A percentile compares a stretch with the other conserved stretches of the same genome.
phyloP scores from a whole-genome alignment of 2,329 filamentous ascomycete species.

The Trichoderma hamatum region DNA sequence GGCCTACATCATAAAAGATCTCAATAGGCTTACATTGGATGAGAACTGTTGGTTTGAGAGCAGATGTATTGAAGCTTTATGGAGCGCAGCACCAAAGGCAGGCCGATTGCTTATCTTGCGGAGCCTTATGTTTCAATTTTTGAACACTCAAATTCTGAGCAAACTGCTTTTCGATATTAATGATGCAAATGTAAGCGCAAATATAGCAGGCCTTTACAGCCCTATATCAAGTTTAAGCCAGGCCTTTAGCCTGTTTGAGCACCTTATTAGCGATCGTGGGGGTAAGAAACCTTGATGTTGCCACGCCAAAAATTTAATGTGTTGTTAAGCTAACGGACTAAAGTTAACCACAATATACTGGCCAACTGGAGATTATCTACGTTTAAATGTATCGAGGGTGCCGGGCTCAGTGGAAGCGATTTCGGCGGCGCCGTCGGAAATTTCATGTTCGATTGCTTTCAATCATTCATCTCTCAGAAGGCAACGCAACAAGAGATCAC shows the following conservation, averaged over 20 bases:
- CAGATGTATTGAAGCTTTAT: background rate
- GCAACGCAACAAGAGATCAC: background rate
- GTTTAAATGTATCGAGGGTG: background rate
- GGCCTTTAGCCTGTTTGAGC: background rate
- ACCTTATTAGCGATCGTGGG: background rate
- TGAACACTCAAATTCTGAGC: background rate
- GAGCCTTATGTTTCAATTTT: background rate
- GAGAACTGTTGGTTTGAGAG: background rate
- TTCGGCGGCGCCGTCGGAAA: background rate
- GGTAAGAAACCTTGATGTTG: background rate
- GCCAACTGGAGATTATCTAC: background rate
- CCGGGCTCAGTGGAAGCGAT: background rate
- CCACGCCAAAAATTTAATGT: background rate
- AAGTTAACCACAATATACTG: background rate
- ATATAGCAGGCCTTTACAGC: background rate
- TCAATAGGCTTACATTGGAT: background rate
- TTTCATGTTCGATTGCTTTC: background rate
- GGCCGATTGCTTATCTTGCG: background rate
- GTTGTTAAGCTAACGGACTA: background rate
- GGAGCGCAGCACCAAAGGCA: background rate
- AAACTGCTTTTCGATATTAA: background rate
- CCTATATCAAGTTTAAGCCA: background rate
- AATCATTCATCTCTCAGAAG: background rate
- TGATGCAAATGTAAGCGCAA: background rate
- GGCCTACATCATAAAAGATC: background rate